Evolutionary conservation across 192 early-diverging fungal genomes (phyloP), one percentile per base, ranked within the genome.

Genomic region (Podochytrium sp.): DNA sequence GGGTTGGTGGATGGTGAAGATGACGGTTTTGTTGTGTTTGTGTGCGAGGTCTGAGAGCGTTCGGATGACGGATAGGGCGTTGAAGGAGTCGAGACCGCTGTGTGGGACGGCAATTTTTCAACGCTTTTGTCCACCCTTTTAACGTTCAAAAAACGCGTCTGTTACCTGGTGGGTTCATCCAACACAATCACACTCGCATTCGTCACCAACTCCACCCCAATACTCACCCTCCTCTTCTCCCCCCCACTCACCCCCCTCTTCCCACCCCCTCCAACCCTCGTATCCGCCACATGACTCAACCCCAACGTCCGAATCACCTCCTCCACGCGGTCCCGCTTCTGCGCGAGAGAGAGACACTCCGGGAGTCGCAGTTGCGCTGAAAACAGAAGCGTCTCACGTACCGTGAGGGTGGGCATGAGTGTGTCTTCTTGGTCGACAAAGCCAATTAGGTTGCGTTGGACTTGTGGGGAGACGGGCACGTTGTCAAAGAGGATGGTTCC

Each of bases 1-100:
- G 23, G 96, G 96, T 76, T 96, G 95, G 74, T 98, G 96, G 68
- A 98, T 94, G 5, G 92, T 94, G 78, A 94, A 91, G 33, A 98
- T 82, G 6, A 95, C 88, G 2, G 93, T 92, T 27, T 90, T 90
- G 33, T 84, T 78, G 7, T 78, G 76, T 23, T 80, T 79, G 27
- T 81, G 73, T 2, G 91, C 87, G 25, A 94, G 81, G 58, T 87
- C 80, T 52, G 84, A 79, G 51, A 92, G 83, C 14, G 87, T 84
- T 73, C 86, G 77, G 32, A 92, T 84, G 1, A 92, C 89, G 55
- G 85, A 73, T 58, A 85, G 78, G 1, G 92, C 91, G 63, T 86
- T 86, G 67, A 80, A 82, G 18, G 77, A 80, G 67, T 87, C 86
- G 35, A 87, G 73, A 10, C 86, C 86, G 57, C 80, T 30, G 81